Conservation (phyloP, 2,329 filamentous ascomycete species). For the Aspergillus brunneoviolaceus region DNA sequence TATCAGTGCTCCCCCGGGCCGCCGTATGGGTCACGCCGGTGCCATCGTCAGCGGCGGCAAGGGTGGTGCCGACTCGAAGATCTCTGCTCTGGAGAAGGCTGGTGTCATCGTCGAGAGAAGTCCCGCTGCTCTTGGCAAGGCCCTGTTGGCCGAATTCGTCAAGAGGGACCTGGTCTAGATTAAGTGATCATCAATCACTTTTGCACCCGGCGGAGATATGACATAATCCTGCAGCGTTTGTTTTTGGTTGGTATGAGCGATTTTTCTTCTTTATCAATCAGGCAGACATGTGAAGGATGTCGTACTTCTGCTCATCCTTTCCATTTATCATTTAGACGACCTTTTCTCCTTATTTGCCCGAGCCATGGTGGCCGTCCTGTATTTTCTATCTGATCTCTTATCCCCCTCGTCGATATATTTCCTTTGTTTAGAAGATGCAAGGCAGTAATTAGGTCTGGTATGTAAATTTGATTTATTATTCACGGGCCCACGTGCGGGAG, state of each 20-base stretch:
- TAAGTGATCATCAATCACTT: background rate
- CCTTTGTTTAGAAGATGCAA: conserved; percentile 35
- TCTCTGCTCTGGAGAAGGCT: conserved; percentile 85
- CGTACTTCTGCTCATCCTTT: background rate
- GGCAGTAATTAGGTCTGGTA: conserved; percentile 36
- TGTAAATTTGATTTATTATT: conserved; percentile 24
- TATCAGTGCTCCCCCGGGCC: conserved; percentile 93
- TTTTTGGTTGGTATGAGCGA: background rate
- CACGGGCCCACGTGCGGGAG: no score
- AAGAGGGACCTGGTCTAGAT: conserved; percentile 88
- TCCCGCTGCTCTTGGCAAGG: conserved; percentile 87
- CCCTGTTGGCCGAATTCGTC: conserved; percentile 92
- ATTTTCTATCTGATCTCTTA: conserved; percentile 25
- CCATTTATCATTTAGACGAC: conserved; percentile 7
- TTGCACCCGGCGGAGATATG: conserved; percentile 2
- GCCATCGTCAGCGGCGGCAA: conserved; percentile 97
- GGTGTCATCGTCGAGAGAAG: conserved; percentile 96
- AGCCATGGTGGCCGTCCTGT: conserved; percentile 24
- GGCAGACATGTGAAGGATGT: background rate
- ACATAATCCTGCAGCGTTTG: conserved; percentile 2
- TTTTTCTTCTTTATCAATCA: background rate
- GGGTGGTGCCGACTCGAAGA: conserved; percentile 98
- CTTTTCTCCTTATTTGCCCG: conserved; percentile 8
- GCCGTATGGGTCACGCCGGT: conserved; percentile 98
- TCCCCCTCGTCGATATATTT: conserved; percentile 18